A percentile compares a stretch with the other conserved stretches of the same genome.
Evolutionary conservation across 148 eudicot species (phyloP).

Genomic region (Arctostaphylos glauca): DNA sequence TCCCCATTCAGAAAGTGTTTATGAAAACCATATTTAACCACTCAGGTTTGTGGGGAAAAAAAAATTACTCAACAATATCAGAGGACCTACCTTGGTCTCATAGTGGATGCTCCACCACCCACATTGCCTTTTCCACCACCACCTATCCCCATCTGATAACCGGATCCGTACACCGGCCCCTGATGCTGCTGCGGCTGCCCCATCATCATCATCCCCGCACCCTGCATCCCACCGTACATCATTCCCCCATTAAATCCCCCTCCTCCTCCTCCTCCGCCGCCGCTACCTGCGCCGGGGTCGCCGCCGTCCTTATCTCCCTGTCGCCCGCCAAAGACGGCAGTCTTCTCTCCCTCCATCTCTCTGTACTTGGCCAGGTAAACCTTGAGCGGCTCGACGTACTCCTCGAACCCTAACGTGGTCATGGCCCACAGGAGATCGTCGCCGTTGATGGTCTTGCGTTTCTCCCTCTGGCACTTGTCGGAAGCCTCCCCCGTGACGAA

Average conservation of each 20-base stretch:
- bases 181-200: slow-evolving; percentile 5
- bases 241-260: slow-evolving; percentile 1
- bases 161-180: slow-evolving; percentile 16
- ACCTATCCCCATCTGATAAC: slow-evolving; percentile 18
- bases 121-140: neutral
- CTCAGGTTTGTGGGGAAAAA: neutral
- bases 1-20: neutral
- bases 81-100: slow-evolving; percentile 11
- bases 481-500: slow-evolving; percentile 19
- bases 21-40: neutral
- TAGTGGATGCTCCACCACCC: slow-evolving; percentile 16
- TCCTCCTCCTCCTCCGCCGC: slow-evolving; percentile 9
- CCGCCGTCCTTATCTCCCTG: slow-evolving; percentile 7
- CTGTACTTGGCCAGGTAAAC: slow-evolving; percentile 18
- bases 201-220: slow-evolving; percentile 17
- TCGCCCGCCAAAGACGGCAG: neutral
- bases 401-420: slow-evolving; percentile 20
- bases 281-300: neutral
- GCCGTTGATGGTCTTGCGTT: slow-evolving; percentile 23
- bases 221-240: slow-evolving; percentile 17
- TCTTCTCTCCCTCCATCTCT: slow-evolving; percentile 20
- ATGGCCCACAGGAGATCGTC: slow-evolving; percentile 21
- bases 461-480: slow-evolving; percentile 21
- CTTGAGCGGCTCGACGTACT: slow-evolving; percentile 20
- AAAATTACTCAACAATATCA: neutral